Evolutionary conservation across 2,329 filamentous ascomycete species (phyloP).

Genomic region (Orbilia blumenaviensis): DNA sequence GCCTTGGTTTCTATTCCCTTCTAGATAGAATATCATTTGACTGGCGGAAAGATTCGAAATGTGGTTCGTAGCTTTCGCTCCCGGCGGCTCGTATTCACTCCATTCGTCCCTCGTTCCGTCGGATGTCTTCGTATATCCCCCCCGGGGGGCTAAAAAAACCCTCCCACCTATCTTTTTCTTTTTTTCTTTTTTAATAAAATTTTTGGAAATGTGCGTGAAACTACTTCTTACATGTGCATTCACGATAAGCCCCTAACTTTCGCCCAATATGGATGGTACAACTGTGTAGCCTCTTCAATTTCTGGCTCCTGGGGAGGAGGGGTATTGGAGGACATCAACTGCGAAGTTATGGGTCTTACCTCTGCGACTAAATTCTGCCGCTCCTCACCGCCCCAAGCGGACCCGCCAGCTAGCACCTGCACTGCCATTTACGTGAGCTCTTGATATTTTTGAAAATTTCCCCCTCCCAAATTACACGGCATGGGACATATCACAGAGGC

Average conservation of each 20-base stretch:
- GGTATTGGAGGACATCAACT: not conserved
- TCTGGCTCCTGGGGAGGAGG: not conserved
- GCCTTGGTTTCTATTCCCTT: not conserved
- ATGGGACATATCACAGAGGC: constrained; percentile 11
- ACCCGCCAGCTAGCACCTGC: constrained; percentile 4
- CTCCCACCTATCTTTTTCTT: not conserved
- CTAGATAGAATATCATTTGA: not conserved
- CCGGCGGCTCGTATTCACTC: constrained; percentile 26
- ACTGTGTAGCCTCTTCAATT: not conserved
- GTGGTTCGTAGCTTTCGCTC: not conserved
- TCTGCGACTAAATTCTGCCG: constrained; percentile 17
- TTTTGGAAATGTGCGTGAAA: constrained; percentile 2
- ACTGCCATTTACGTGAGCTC: constrained; percentile 42
- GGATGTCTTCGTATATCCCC: constrained; percentile 21
- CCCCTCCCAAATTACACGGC: constrained; percentile 13
- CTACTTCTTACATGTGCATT: constrained; percentile 19
- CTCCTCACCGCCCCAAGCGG: constrained; percentile 14
- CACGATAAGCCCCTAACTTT: constrained; percentile 28
- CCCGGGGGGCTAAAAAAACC: no score
- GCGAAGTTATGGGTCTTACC: not conserved
- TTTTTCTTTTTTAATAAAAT: not conserved
- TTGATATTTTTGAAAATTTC: not conserved
- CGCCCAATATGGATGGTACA: constrained; percentile 23
- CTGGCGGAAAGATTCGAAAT: constrained; percentile 24
- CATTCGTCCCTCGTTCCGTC: constrained; percentile 23